Evolutionary conservation across 192 early-diverging fungal genomes (phyloP).

Genomic region (Coemansia sp.): DNA sequence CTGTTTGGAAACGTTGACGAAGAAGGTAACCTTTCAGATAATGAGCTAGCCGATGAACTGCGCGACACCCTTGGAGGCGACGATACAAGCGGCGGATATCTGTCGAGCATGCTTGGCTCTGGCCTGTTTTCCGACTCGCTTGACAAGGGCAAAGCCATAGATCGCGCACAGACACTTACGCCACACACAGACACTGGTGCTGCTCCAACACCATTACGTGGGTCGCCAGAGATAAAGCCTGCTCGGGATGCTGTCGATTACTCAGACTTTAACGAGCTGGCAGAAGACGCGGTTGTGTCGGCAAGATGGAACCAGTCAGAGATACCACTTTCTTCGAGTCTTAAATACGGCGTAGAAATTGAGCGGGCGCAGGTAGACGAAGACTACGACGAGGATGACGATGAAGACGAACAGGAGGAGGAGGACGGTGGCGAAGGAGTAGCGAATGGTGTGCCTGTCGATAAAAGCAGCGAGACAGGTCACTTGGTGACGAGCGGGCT

Average conservation of each 20-base stretch:
- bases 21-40: slow-evolving; percentile 72
- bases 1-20: slow-evolving; percentile 93
- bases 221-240: slow-evolving; percentile 55
- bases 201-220: slow-evolving; percentile 24
- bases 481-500: background rate
- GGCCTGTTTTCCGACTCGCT: slow-evolving; percentile 29
- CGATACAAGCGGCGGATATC: slow-evolving; percentile 23
- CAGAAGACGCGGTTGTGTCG: slow-evolving; percentile 61
- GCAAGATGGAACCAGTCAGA: slow-evolving; percentile 15
- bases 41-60: slow-evolving; percentile 57
- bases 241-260: slow-evolving; percentile 77
- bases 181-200: background rate
- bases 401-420: slow-evolving; percentile 25
- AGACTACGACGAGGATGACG: slow-evolving; percentile 56
- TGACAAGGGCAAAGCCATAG: slow-evolving; percentile 1
- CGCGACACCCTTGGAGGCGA: slow-evolving; percentile 47
- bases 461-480: too few species aligned
- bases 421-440: slow-evolving; percentile 4
- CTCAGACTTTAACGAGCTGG: slow-evolving; percentile 79
- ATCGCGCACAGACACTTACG: background rate
- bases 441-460: too few species aligned
- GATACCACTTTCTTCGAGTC: background rate
- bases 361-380: slow-evolving; percentile 57
- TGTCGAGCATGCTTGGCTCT: slow-evolving; percentile 34
- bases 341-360: slow-evolving; percentile 13